Base-by-base conservation (phyloP, 352 stramenopile genomes). In the Phytophthora sansomeana region DNA sequence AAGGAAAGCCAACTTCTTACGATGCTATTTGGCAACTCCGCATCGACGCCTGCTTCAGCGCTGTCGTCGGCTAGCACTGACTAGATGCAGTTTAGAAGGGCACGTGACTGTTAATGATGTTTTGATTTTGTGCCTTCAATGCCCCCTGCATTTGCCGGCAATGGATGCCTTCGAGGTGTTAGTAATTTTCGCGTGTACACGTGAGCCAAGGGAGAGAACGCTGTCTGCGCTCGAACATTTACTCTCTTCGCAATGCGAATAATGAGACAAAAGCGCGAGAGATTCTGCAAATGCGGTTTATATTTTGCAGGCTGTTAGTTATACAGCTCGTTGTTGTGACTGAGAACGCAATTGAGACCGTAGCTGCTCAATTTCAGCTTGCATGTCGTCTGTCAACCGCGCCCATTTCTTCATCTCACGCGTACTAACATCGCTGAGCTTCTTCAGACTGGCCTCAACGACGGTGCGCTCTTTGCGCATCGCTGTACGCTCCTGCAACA, bases 321-420 rank as follows among this genome's bases (percentile, higher is more conserved):
- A 24, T 38, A 43, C 6, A n/a, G 38, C 38, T 13, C 50, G 48
- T 35, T 52, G 39, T 30, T 59, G 53, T 16, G 26, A 42, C 13
- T 65, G 65, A 3, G n/a, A 36, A 7, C 26, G 41, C 36, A 79
- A 44, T 28, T 80, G 71, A 0, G 61, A 60, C 5, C 77, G 85
- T 33, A 93, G 55, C 13, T 80, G 70, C 55, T 91, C 85, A 11
- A 93, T 95, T 53, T 95, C 87, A 14, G 54, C 54, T 63, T 93
- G 85, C 87, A 93, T 95, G 16, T 93, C 85, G 58, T 93, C 85
- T 1, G 87, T 93, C 3, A 95, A 78, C 48, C 72, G 59, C 1
- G 87, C 78, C 87, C 87, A 95, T 43, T 95, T 95, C 28, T 89
- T 75, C 85, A 95, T 95, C 41, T 95, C 85, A 1, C 84, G 60